These are phyloP conservation scores for Termitomyces sp. DNA, from an alignment of 768 basidiomycete species.

Conservation along the genomic window DNA sequence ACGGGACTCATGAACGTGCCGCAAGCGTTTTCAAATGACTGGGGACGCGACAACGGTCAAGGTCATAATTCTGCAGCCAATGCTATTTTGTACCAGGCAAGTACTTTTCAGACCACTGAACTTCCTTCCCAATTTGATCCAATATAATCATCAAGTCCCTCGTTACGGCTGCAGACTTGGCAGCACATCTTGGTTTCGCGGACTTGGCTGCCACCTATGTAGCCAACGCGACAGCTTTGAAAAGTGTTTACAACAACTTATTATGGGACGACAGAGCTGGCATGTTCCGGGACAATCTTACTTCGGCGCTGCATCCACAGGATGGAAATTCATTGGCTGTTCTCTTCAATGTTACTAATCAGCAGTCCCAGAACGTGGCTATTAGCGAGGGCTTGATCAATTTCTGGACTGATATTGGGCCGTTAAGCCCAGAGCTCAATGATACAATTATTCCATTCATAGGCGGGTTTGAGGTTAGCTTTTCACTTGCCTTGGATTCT, in stretches of 20 bases:
- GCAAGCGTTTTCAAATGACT: slow-evolving; percentile 40
- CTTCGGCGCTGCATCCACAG: slow-evolving; percentile 47
- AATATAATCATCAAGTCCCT: slow-evolving; percentile 22
- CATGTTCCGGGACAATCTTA: slow-evolving; percentile 52
- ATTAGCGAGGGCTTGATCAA: slow-evolving; percentile 40
- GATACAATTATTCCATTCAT: slow-evolving; percentile 52
- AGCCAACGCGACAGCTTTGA: slow-evolving; percentile 36
- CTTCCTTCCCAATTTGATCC: background rate
- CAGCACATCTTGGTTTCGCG: slow-evolving; percentile 22
- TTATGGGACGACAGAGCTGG: slow-evolving; percentile 49
- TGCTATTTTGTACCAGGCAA: slow-evolving; percentile 39
- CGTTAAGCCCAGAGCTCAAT: slow-evolving; percentile 45
- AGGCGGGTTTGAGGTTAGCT: slow-evolving; percentile 43
- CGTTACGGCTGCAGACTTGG: slow-evolving; percentile 32
- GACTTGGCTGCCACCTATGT: slow-evolving; percentile 24
- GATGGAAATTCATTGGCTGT: slow-evolving; percentile 58
- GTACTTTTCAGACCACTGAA: background rate
- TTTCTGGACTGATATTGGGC: slow-evolving; percentile 48
- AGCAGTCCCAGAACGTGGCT: slow-evolving; percentile 32
- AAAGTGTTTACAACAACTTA: slow-evolving; percentile 43
- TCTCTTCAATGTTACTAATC: slow-evolving; percentile 46
- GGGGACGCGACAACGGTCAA: slow-evolving; percentile 43
- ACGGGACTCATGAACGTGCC: slow-evolving; percentile 39
- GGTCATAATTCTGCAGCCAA: slow-evolving; percentile 47
- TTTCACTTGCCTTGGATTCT: background rate